These are phyloP conservation scores for Avicennia marina DNA, from an alignment of 257 asterid genomes.

Conservation along the genomic window DNA sequence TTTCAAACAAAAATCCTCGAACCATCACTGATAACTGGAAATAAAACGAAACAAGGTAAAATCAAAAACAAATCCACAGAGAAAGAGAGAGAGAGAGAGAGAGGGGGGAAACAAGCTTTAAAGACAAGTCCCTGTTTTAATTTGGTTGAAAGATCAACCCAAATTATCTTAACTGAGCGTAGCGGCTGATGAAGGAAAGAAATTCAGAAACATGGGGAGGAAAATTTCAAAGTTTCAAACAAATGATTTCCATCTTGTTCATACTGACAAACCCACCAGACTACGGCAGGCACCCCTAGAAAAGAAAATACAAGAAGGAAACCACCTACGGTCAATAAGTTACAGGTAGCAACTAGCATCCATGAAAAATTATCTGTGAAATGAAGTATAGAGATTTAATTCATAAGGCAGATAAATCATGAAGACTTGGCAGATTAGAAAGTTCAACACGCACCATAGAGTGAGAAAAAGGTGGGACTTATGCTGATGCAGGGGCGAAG, in stretches of 20 bases:
- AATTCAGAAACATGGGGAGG: not conserved
- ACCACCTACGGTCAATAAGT: not conserved
- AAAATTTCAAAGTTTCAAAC: not conserved
- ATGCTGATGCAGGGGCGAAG: conserved; percentile 29
- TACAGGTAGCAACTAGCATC: not conserved
- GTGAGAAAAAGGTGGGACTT: conserved; percentile 14
- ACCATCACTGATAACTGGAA: not conserved
- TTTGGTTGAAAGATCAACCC: too few relatives aligned
- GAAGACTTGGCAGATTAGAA: conserved; percentile 3
- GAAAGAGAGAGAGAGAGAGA: not conserved
- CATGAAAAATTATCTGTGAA: not conserved
- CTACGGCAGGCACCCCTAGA: conserved; percentile 12
- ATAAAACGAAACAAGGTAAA: not conserved
- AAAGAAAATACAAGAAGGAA: conserved; percentile 9
- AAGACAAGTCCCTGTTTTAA: too few relatives aligned
- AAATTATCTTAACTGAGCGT: too few relatives aligned
- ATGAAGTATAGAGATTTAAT: not conserved
- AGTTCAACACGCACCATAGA: conserved; percentile 2
- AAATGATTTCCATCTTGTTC: too few relatives aligned
- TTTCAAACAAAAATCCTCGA: not conserved
- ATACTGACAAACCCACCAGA: not conserved
- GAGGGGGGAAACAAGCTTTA: not conserved
- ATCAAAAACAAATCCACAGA: too few relatives aligned
- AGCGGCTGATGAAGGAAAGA: not conserved
- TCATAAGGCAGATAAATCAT: conserved; percentile 2